Evolutionary conservation across 164 flowering plant genomes (phyloP), one percentile per base, ranked within the genome.

Genomic region (Umbellularia californica): DNA sequence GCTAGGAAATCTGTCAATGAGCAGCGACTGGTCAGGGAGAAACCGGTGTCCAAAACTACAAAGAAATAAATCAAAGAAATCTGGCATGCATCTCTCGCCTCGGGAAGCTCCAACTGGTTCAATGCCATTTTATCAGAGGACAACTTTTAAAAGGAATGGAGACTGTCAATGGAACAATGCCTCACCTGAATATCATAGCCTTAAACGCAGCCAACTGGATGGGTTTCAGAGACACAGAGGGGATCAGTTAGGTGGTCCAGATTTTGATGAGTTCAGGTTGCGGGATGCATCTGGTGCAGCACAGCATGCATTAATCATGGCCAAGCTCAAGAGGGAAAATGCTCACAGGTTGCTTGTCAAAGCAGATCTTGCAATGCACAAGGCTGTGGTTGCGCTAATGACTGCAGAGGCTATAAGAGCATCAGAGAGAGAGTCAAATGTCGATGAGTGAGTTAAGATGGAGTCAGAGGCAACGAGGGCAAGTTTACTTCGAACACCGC

Each of bases 221-320:
- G 83, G 77, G 28, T 69, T 76, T 60, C 85, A 68, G 17, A 80
- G 85, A 82, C 84, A 67, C 30, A 62, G 60, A 51, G 67, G 77
- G 52, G 87, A 87, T 74, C 82, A 83, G 52, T 71, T 90, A 74
- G 88, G 86, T 78, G 78, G 80, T 75, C 72, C 87, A 11, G 92
- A 90, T 77, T 80, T 87, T 71, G 94, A 92, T 51, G 98, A 93
- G 83, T 89, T 90, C 76, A 87, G 88, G 81, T 71, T 89, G 79
- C 90, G 97, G 24, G 98, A 90, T 79, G 98, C 98, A 51, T 82
- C 92, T 19, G 81, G 92, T 79, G 95, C 97, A 7, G 97, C 98
- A 51, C 83, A 86, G 72, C 93, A 85, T 84, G 95, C 97, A 19
- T 82, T 41, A 6, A 84, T 83, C 74, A 82, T 90, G 85, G 98